These are phyloP conservation scores for Venturia pyrina DNA, from an alignment of 2,329 filamentous ascomycete genomes.

Conservation along the genomic window DNA sequence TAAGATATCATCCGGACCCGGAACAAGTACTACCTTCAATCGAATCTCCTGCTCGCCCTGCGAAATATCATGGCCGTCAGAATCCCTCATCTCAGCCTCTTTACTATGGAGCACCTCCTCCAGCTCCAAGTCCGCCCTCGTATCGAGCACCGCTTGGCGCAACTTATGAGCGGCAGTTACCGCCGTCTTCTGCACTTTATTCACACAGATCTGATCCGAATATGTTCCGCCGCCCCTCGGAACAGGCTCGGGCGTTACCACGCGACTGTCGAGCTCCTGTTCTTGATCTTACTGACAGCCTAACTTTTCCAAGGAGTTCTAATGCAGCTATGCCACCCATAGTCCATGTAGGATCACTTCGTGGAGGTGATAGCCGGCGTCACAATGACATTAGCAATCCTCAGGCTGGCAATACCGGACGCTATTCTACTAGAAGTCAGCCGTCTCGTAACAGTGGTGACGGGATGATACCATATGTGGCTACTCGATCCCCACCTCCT, in stretches of 20 bases:
- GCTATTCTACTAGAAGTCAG: neutral
- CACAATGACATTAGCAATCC: neutral
- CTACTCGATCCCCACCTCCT: neutral
- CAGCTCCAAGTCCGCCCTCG: neutral
- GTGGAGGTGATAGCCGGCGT: neutral
- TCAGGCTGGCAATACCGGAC: neutral
- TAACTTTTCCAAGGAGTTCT: neutral
- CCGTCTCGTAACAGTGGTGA: neutral
- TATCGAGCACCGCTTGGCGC: neutral
- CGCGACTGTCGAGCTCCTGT: neutral
- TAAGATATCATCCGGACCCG: neutral
- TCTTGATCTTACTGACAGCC: neutral
- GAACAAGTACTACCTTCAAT: neutral
- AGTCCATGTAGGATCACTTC: neutral
- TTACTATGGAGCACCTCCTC: neutral
- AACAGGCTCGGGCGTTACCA: neutral
- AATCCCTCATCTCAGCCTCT: neutral
- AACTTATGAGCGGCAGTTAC: neutral
- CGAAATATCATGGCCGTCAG: neutral
- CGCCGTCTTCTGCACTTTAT: neutral
- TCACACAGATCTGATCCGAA: neutral
- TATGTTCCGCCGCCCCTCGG: neutral
- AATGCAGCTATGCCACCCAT: neutral
- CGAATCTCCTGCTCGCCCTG: neutral
- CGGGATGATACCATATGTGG: neutral